A percentile compares a stretch with the other conserved stretches of the same genome.
Evolutionary conservation across 225 moss, liverwort and hornwort genomes (phyloP).

Genomic region (Marchantia paleacea): DNA sequence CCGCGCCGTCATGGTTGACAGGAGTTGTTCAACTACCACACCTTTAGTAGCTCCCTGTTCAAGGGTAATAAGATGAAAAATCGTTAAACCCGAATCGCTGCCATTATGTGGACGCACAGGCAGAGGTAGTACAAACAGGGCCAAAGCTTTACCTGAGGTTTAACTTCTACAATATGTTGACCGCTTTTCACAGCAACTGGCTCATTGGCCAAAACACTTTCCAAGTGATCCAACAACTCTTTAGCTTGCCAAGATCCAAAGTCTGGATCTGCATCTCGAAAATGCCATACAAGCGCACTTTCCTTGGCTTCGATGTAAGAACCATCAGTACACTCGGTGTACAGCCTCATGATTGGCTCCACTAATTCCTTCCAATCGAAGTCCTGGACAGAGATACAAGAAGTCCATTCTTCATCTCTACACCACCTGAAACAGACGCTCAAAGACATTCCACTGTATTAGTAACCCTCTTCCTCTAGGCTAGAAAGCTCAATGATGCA

Average conservation of each 20-base stretch:
- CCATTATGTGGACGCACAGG: background rate
- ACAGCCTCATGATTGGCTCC: slow-evolving; percentile 49
- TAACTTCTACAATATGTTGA: slow-evolving; percentile 60
- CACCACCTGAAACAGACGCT: slow-evolving; percentile 40
- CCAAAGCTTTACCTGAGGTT: slow-evolving; percentile 48
- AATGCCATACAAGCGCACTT: slow-evolving; percentile 59
- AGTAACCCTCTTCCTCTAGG: background rate
- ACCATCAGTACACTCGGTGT: slow-evolving; percentile 52
- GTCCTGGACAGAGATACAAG: slow-evolving; percentile 45
- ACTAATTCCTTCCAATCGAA: slow-evolving; percentile 59
- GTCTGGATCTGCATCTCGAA: slow-evolving; percentile 57
- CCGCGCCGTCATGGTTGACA: slow-evolving; percentile 40
- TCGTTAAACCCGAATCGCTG: background rate
- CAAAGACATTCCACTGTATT: no score
- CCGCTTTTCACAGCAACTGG: slow-evolving; percentile 57
- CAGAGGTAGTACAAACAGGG: background rate
- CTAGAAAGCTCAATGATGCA: background rate
- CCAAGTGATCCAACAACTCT: slow-evolving; percentile 54
- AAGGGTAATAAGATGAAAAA: background rate
- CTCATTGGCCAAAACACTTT: slow-evolving; percentile 59
- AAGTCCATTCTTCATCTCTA: slow-evolving; percentile 46
- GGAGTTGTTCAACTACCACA: slow-evolving; percentile 48
- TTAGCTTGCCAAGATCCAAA: slow-evolving; percentile 65
- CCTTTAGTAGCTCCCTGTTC: slow-evolving; percentile 58
- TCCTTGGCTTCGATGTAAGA: slow-evolving; percentile 53